A percentile compares a stretch with the other conserved stretches of the same genome.
Evolutionary conservation across 352 stramenopile genomes (phyloP).

Genomic region (Pythium plurisporium): DNA sequence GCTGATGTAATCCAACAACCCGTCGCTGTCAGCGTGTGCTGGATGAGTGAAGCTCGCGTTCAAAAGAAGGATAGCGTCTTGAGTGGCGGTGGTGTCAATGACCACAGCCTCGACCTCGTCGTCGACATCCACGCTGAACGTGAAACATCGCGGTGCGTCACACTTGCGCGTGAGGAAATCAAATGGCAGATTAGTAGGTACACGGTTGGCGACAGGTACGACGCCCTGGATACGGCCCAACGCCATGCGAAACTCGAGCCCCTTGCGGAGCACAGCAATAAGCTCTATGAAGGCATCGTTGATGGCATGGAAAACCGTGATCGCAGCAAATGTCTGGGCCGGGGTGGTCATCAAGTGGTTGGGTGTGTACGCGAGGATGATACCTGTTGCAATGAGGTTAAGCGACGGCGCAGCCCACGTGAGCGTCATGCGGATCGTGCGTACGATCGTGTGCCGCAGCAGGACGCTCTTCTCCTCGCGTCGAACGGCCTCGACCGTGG

Average conservation of each 20-base stretch:
- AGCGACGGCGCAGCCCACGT: constrained; percentile 33
- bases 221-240: constrained; percentile 26
- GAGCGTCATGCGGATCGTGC: constrained; percentile 30
- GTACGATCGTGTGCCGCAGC: constrained; percentile 20
- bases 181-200: constrained; percentile 3
- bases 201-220: constrained; percentile 7
- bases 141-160: not conserved
- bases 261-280: constrained; percentile 15
- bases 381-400: constrained; percentile 31
- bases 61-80: constrained; percentile 32
- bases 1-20: constrained; percentile 45
- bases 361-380: constrained; percentile 24
- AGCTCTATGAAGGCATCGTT: constrained; percentile 29
- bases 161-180: constrained; percentile 15
- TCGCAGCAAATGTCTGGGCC: constrained; percentile 31
- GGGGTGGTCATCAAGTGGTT: constrained; percentile 27
- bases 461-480: constrained; percentile 32
- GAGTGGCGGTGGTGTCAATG: not conserved
- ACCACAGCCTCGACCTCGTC: not conserved
- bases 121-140: not conserved
- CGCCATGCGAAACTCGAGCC: constrained; percentile 27
- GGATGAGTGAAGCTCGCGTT: constrained; percentile 43
- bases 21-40: constrained; percentile 12
- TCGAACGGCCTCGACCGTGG: constrained; percentile 34
- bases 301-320: constrained; percentile 36